These are phyloP conservation scores for Chimonanthus praecox DNA, from an alignment of 164 flowering plant genomes.

Conservation along the genomic window DNA sequence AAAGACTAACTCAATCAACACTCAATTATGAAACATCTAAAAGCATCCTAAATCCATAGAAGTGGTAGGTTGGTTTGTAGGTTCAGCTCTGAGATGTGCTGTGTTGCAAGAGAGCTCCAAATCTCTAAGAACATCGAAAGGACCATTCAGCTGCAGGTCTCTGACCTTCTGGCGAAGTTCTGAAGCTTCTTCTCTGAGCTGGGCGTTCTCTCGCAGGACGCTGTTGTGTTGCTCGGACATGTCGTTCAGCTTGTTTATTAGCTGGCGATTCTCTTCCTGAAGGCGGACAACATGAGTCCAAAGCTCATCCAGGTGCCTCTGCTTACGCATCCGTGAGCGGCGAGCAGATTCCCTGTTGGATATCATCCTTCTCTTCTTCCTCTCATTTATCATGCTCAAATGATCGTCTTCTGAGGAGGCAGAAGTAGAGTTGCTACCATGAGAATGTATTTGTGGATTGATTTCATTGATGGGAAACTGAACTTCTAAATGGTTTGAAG, in stretches of 20 bases:
- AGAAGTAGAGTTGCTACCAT: constrained; percentile 48
- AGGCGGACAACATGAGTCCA: constrained; percentile 79
- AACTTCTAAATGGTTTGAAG: constrained; percentile 16
- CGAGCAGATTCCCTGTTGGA: constrained; percentile 94
- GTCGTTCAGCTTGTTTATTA: constrained; percentile 71
- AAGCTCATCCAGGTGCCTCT: constrained; percentile 83
- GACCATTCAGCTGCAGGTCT: constrained; percentile 14
- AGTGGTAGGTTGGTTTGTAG: constrained; percentile 30
- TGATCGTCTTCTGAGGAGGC: constrained; percentile 86
- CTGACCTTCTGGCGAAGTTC: not conserved
- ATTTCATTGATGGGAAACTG: constrained; percentile 24
- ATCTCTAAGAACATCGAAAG: constrained; percentile 34
- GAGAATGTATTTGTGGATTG: not conserved
- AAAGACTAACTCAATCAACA: not conserved
- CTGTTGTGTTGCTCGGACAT: constrained; percentile 49
- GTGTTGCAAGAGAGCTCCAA: constrained; percentile 36
- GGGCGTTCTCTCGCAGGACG: constrained; percentile 20
- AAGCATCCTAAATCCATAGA: constrained; percentile 31
- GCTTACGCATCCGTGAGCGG: constrained; percentile 87
- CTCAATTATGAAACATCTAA: constrained; percentile 6
- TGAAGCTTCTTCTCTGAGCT: constrained; percentile 3
- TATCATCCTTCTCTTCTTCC: constrained; percentile 84
- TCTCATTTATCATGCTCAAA: constrained; percentile 51
- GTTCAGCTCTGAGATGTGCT: constrained; percentile 35
- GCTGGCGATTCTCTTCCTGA: constrained; percentile 65